Evolutionary conservation across 2,329 filamentous ascomycete species (phyloP).

Genomic region (Aspergillaceae sp.): DNA sequence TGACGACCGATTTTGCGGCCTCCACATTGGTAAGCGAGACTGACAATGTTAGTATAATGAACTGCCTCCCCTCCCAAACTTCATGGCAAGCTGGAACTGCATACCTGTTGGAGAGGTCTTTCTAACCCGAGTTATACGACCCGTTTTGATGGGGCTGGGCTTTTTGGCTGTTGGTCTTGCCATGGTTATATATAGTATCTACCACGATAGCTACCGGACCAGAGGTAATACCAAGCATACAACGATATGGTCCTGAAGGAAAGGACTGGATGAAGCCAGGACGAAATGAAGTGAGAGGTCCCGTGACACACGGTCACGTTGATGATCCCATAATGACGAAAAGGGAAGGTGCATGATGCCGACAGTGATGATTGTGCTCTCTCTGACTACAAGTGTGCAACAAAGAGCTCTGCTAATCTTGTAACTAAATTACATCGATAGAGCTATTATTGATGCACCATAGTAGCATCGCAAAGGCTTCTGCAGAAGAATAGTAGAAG

Average conservation of each 20-base stretch:
- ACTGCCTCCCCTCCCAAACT: not conserved
- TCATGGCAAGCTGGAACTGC: not conserved
- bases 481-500: too few species aligned
- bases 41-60: not conserved
- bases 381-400: too few species aligned
- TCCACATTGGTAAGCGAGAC: not conserved
- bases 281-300: slow-evolving; percentile 2
- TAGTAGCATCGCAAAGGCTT: too few species aligned
- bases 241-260: too few species aligned
- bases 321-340: not conserved
- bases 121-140: not conserved
- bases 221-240: too few species aligned
- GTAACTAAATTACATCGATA: too few species aligned
- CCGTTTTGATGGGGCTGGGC: not conserved
- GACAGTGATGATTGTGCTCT: too few species aligned
- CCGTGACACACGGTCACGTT: slow-evolving; percentile 1
- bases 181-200: not conserved
- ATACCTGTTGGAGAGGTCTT: not conserved
- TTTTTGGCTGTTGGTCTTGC: not conserved
- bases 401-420: too few species aligned
- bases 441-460: too few species aligned
- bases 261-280: too few species aligned
- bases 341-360: not conserved
- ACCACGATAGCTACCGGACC: too few species aligned
- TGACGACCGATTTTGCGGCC: not conserved